These are phyloP conservation scores for Nicotiana sylvestris DNA, from an alignment of 257 asterid genomes.

Conservation along the genomic window DNA sequence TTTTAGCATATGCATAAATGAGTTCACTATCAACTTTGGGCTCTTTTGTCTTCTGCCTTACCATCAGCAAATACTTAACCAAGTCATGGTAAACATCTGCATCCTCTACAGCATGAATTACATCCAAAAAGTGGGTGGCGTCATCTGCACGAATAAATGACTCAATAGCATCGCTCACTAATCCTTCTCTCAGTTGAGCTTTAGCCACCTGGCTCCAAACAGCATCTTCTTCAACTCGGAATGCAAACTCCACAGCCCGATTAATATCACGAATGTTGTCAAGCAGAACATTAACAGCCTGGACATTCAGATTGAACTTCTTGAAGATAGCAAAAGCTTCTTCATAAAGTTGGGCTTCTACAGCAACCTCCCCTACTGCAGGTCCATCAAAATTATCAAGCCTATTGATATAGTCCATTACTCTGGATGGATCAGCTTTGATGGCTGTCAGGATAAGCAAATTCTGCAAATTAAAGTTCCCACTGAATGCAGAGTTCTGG, in stretches of 20 bases:
- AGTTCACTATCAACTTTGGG: conserved; percentile 99
- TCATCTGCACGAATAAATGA: conserved; percentile 98
- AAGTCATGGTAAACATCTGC: conserved; percentile 88
- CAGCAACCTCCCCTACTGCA: conserved; percentile 99
- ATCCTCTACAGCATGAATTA: conserved; percentile 82
- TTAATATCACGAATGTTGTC: conserved; percentile 87
- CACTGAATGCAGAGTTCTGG: conserved; percentile 97
- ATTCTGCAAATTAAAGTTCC: conserved; percentile 95
- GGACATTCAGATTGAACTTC: conserved; percentile 96
- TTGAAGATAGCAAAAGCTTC: conserved; percentile 97
- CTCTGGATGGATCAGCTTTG: conserved; percentile 96
- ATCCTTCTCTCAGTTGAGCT: conserved; percentile 97
- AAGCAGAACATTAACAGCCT: conserved; percentile 90
- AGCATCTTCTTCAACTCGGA: conserved; percentile 97
- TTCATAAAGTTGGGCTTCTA: conserved; percentile 86
- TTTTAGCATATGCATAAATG: conserved; percentile 96
- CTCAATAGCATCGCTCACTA: conserved; percentile 95
- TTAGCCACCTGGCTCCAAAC: conserved; percentile 99
- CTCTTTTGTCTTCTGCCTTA: conserved; percentile 91
- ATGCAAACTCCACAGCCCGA: conserved; percentile 97
- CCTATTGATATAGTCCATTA: conserved; percentile 94
- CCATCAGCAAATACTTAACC: conserved; percentile 96
- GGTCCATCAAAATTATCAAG: conserved; percentile 99
- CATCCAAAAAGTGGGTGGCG: conserved; percentile 84
- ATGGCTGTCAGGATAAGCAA: conserved; percentile 91